Evolutionary conservation across 495 filamentous ascomycete genomes (phyloP), one percentile per base, ranked within the genome.

Genomic region (Rostrohypoxylon terebratum): DNA sequence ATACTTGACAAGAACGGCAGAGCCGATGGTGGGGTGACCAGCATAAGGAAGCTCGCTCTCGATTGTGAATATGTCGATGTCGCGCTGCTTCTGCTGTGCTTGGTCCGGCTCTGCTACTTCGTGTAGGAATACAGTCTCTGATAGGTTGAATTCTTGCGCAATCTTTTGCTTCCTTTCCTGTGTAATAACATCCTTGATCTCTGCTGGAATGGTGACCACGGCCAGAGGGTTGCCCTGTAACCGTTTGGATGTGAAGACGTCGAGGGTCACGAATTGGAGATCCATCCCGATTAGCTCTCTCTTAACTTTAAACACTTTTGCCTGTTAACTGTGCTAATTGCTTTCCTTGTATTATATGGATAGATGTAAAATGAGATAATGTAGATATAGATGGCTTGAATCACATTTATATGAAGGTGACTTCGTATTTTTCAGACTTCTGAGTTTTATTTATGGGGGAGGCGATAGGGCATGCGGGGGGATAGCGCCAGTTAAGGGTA

Each of bases 101-200:
- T 5, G 10, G 0, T 42, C 23, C 38, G 57, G 18, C 34, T 75
- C 68, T 21, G 65, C 36, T n/a, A 69, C 61, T 13, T 84, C 82
- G 76, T 93, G 87, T 13, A 96, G 80, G 80, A 95, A 97, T 59
- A 94, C 90, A 0, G 90, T 94, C 75, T 96, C 93, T 3, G 91
- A 93, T 71, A 93, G 85, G 70, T 95, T 95, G 89, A 96, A 96
- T 80, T 97, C 93, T 33, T 77, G 73, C 2, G 92, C 88, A 38
- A 96, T 90, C 47, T 72, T 78, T 79, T 90, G 91, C 72, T 92
- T 92, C 65, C 84, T 80, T 0, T 80, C 77, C 68, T 89, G 87
- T 9, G 77, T 74, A 60, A 88, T 72, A 20, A 16, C 60, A 14
- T 21, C n/a, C 20, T 71, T 77, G 18, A 75, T 40, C 21, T 62